These are phyloP conservation scores for Mycena galopus DNA, from an alignment of 768 basidiomycete species.

Conservation along the genomic window DNA sequence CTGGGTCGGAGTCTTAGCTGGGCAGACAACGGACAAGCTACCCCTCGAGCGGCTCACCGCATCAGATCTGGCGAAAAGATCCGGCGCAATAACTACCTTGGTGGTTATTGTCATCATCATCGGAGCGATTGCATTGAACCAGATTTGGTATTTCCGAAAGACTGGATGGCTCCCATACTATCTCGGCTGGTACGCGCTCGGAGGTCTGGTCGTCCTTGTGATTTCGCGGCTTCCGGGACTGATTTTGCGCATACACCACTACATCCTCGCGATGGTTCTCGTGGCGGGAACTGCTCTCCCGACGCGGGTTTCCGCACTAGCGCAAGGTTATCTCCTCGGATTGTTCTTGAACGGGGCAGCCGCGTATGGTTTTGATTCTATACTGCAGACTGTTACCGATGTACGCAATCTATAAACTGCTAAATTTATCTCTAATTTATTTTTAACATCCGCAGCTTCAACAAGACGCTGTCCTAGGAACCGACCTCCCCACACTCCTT, in stretches of 20 bases:
- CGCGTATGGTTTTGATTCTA: constrained; percentile 84
- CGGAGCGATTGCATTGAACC: constrained; percentile 73
- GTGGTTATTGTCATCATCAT: constrained; percentile 77
- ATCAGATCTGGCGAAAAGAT: constrained; percentile 72
- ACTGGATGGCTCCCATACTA: constrained; percentile 89
- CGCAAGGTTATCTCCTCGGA: constrained; percentile 86
- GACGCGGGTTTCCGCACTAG: constrained; percentile 82
- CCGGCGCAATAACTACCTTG: constrained; percentile 77
- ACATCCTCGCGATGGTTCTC: constrained; percentile 80
- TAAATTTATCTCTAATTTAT: constrained; percentile 26
- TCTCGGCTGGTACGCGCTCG: constrained; percentile 77
- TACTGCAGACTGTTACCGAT: constrained; percentile 80
- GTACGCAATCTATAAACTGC: constrained; percentile 54
- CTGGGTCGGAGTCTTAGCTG: constrained; percentile 84
- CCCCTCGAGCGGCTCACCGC: constrained; percentile 84
- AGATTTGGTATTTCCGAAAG: constrained; percentile 85
- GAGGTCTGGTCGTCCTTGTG: constrained; percentile 75
- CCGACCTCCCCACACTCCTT: constrained; percentile 76
- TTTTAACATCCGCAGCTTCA: constrained; percentile 62
- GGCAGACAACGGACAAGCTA: constrained; percentile 77
- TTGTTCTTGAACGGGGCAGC: constrained; percentile 86
- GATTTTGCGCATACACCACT: constrained; percentile 84
- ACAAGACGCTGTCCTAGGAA: constrained; percentile 78
- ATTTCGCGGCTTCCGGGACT: constrained; percentile 78
- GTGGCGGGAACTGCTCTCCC: constrained; percentile 87